phyloP scores from a whole-genome alignment of 768 basidiomycete species.

The Panaeolus cyanescens region DNA sequence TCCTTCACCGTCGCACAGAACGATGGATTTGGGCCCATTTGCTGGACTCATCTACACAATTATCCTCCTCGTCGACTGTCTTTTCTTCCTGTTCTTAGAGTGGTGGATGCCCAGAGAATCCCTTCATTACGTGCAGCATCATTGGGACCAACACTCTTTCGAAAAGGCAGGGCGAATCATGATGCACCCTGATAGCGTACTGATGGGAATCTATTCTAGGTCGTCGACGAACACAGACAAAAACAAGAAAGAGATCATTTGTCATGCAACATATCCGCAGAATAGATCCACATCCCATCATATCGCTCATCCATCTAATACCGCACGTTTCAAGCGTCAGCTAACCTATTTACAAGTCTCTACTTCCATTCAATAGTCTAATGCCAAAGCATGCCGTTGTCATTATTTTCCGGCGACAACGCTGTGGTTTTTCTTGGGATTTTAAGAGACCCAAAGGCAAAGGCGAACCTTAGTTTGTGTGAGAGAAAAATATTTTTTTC shows the following conservation, averaged over 20 bases:
- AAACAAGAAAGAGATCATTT: not conserved
- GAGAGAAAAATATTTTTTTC: not conserved
- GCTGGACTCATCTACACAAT: conserved; percentile 87
- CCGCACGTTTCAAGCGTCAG: not conserved
- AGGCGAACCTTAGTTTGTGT: not conserved
- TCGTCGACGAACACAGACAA: not conserved
- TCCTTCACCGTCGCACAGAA: conserved; percentile 40
- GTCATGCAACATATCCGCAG: not conserved
- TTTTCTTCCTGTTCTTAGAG: conserved; percentile 86
- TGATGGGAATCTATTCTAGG: not conserved
- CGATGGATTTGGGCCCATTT: conserved; percentile 75
- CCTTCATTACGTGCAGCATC: conserved; percentile 70
- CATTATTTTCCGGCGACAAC: not conserved
- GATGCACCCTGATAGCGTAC: not conserved
- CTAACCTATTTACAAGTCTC: not conserved
- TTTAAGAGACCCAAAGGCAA: not conserved
- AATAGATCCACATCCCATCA: not conserved
- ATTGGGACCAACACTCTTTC: conserved; percentile 57
- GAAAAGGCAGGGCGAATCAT: conserved; percentile 26
- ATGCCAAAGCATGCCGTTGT: not conserved
- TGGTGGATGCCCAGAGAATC: conserved; percentile 79
- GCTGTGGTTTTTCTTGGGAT: not conserved
- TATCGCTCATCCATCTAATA: too few species aligned
- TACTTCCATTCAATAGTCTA: not conserved
- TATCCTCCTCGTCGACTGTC: conserved; percentile 86